phyloP scores from a whole-genome alignment of 1,284 basidiomycete genomes.

The Mycena sp. region DNA sequence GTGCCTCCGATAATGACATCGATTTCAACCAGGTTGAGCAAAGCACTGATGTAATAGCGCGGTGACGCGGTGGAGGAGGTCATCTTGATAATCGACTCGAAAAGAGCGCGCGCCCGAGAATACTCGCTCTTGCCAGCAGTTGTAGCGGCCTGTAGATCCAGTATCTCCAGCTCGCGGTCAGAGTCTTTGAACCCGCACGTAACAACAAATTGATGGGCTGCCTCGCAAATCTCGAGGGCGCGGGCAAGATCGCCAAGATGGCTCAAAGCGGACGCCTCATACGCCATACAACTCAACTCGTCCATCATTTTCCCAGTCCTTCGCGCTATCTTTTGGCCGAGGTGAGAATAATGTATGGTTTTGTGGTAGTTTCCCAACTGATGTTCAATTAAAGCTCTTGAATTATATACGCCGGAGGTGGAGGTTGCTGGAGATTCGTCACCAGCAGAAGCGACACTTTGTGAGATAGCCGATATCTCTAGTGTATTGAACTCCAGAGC shows the following conservation, averaged over 20 bases:
- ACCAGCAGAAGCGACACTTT: neutral
- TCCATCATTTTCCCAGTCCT: no score
- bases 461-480: neutral
- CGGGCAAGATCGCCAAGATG: neutral
- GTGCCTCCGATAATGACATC: neutral
- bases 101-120: neutral
- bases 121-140: slow-evolving; percentile 14
- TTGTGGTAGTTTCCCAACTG: no score
- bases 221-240: slow-evolving; percentile 1
- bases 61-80: neutral
- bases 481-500: neutral
- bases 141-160: slow-evolving; percentile 4
- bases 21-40: no score
- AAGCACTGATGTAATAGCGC: neutral
- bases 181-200: neutral
- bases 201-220: neutral
- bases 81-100: neutral
- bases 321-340: no score
- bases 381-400: no score
- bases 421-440: neutral
- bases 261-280: no score
- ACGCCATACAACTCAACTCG: no score
- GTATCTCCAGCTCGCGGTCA: neutral
- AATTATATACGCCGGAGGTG: neutral
- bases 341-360: no score